Evolutionary conservation across 2,329 filamentous ascomycete species (phyloP).

Genomic region (Stromatinia cepivora): DNA sequence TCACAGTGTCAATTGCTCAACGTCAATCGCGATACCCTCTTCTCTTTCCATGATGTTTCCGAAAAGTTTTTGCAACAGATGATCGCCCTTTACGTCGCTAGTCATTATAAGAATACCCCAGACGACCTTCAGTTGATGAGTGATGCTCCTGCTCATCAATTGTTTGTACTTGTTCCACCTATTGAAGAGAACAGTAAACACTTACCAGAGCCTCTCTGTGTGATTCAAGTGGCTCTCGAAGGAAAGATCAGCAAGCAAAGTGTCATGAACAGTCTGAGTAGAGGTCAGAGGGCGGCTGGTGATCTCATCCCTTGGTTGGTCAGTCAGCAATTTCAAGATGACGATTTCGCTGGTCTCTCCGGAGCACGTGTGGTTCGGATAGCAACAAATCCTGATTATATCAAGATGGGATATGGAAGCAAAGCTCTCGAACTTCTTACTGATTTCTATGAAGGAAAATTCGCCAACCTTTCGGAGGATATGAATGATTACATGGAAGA

Average conservation of each 20-base stretch:
- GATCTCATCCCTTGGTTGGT: conserved; percentile 98
- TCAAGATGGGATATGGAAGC: conserved; percentile 89
- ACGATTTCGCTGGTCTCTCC: conserved; percentile 90
- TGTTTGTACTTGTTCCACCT: conserved; percentile 90
- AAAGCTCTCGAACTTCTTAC: conserved; percentile 82
- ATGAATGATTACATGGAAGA: conserved; percentile 52
- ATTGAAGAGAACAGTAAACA: conserved; percentile 73
- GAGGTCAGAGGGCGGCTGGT: conserved; percentile 84
- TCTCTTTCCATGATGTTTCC: conserved; percentile 95
- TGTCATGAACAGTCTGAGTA: conserved; percentile 83
- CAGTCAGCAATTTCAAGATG: conserved; percentile 96
- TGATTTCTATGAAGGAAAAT: conserved; percentile 95
- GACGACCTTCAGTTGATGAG: conserved; percentile 99
- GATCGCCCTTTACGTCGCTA: conserved; percentile 96
- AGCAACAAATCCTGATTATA: conserved; percentile 92
- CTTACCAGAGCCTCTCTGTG: conserved; percentile 89
- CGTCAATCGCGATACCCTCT: conserved; percentile 95
- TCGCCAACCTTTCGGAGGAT: conserved; percentile 78
- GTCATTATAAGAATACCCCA: conserved; percentile 96
- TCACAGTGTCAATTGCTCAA: conserved; percentile 87
- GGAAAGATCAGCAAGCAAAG: conserved; percentile 92
- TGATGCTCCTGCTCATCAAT: conserved; percentile 92
- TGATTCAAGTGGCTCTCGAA: conserved; percentile 91
- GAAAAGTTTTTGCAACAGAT: conserved; percentile 98
- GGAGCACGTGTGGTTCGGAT: conserved; percentile 92